These are phyloP conservation scores for Solanum hybrid DNA, from an alignment of 305 asterid species.

Conservation along the genomic window DNA sequence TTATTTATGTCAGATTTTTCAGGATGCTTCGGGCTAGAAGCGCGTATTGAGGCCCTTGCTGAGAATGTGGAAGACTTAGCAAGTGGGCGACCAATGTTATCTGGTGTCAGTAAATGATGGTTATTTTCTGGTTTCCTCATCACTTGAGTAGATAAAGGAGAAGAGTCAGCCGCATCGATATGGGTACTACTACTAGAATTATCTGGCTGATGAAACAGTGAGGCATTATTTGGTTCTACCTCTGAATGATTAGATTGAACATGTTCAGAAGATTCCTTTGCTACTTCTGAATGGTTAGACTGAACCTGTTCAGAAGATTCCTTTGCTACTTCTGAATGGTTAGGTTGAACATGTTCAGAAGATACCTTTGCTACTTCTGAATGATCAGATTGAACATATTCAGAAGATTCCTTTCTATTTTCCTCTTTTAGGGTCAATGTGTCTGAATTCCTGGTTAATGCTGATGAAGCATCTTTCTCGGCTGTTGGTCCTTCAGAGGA, in stretches of 20 bases:
- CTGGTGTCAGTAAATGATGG: neutral
- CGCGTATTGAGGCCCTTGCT: conserved; percentile 11
- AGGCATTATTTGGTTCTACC: conserved; percentile 16
- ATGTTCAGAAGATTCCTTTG: neutral
- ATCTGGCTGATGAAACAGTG: conserved; percentile 23
- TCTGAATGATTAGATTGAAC: conserved; percentile 9
- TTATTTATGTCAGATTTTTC: conserved; percentile 17
- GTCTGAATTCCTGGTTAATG: conserved; percentile 5
- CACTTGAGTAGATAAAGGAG: conserved; percentile 24
- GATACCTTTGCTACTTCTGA: neutral
- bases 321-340: neutral
- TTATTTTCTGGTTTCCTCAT: conserved; percentile 11
- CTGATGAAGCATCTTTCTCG: conserved; percentile 5
- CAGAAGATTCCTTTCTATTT: conserved; percentile 2
- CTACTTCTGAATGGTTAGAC: neutral
- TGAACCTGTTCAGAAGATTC: neutral
- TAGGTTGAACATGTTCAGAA: neutral
- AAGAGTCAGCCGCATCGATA: conserved; percentile 1
- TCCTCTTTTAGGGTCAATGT: neutral
- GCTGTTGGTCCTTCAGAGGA: conserved; percentile 19
- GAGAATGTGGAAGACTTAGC: conserved; percentile 34
- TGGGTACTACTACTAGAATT: conserved; percentile 9
- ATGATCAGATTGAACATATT: neutral
- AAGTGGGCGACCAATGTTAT: conserved; percentile 9
- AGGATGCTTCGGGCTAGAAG: conserved; percentile 16